Evolutionary conservation across 164 flowering plant genomes (phyloP), one percentile per base, ranked within the genome.

Genomic region (Chimonanthus praecox): DNA sequence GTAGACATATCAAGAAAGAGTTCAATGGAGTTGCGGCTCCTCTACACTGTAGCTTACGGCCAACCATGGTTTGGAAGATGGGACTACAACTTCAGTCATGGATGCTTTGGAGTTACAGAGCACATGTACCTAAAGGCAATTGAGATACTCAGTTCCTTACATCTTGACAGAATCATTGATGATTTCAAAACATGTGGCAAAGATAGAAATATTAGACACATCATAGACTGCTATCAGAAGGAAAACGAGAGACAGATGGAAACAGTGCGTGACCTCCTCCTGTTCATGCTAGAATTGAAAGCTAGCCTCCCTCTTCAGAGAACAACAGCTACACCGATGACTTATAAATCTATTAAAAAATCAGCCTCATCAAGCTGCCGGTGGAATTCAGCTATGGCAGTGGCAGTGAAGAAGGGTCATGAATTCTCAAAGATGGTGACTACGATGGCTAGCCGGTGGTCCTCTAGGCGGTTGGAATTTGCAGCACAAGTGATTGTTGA

Each of bases 61-160:
- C 89, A 87, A 49, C 58, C 97, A 3, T 92, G 99, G 99, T 92
- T 91, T 73, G 95, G 97, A 0, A 86, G 88, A 77, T 94, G 99
- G 99, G 94, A 88, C 0, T 94, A 92, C 74, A 80, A 51, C 44
- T 92, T 91, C 78, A 78, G 71, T 72, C 88, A 72, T 69, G 99
- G 99, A 11, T 89, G 91, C 77, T 94, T 85, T 50, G 99, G 97
- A 1, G 87, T 91, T 6, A 80, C 79, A 4, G 83, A 80, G 68
- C 74, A 79, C 68, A 75, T 79, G 9, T 92, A 90, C 71, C 62
- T 75, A 6, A 81, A 79, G 33, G 97, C 99, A 43, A 70, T 91
- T 20, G 85, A 86, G 33, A 50, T 86, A 49, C 85, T 91, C 3
- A 80, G 93, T 78, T 85, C 92, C 0, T 50, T 87, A 60, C 74